Evolutionary conservation across 2,329 filamentous ascomycete species (phyloP), one percentile per base, ranked within the genome.

Genomic region (Aspergillus melleus): DNA sequence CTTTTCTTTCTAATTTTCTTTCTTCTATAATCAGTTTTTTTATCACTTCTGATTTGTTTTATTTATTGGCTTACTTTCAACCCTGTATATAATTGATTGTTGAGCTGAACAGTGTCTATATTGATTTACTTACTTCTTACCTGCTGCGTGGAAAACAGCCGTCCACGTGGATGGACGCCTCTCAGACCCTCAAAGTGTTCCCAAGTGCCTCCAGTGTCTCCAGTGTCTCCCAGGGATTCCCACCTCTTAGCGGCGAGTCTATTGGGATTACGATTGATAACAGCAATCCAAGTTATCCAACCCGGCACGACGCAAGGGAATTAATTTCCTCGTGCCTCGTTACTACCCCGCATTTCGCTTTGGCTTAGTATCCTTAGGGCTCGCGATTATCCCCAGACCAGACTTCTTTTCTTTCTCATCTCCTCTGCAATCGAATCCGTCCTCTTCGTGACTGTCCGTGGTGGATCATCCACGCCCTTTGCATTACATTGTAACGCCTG

Each of bases 281-380:
- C 61, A 59, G 57, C 54, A 51, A 59, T 55, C 42, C 9, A 22
- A 22, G 16, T 46, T 16, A 36, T 36, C 32, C 32, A 52, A 26
- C 19, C 12, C 32, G 14, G 30, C 46, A 49, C 49, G 49, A 53
- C 30, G 51, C 46, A 56, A 60, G 58, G 52, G 47, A 52, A 47
- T 47, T 54, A 36, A 54, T 19, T 14, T 20, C 32, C 49, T 47
- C 52, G 52, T 44, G 39, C 47, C 36, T 55, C 57, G 52, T 55
- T 52, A 50, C 53, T 68, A 73, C 71, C 71, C 71, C 71, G 71
- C 71, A 70, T 66, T 65, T 61, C 16, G 29, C 47, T 42, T 19
- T 42, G 12, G 14, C 39, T 24, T 22, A 47, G 44, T 52, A 55
- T 58, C 57, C 32, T 32, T 44, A 47, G 61, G 16, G 19, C 36